phyloP scores from a whole-genome alignment of 352 stramenopile species.

The Pythium coloratum region DNA sequence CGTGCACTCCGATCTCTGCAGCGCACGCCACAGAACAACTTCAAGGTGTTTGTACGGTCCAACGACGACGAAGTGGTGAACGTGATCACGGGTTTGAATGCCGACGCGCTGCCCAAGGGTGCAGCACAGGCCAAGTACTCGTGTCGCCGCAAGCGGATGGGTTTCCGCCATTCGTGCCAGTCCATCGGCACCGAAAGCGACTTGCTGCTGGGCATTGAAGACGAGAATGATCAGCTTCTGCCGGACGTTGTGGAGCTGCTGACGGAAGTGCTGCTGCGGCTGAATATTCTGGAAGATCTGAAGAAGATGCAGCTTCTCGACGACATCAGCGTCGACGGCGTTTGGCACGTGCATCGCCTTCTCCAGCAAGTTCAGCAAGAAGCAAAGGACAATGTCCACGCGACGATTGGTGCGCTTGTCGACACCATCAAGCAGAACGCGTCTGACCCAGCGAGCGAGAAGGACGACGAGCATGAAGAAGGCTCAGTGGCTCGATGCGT shows the following conservation, averaged over 20 bases:
- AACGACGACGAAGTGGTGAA: conserved; percentile 78
- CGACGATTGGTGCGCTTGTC: conserved; percentile 35
- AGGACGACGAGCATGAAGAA: conserved; percentile 39
- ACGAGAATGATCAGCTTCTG: conserved; percentile 38
- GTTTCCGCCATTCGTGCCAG: conserved; percentile 72
- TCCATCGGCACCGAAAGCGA: conserved; percentile 65
- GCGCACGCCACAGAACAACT: conserved; percentile 89
- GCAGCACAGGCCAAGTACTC: conserved; percentile 62
- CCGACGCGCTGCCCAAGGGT: conserved; percentile 70
- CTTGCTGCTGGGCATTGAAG: conserved; percentile 23
- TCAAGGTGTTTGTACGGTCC: conserved; percentile 86
- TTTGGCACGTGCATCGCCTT: conserved; percentile 67
- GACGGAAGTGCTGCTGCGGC: conserved; percentile 66
- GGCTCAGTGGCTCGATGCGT: conserved; percentile 48
- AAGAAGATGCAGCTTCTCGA: conserved; percentile 85
- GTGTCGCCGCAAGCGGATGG: conserved; percentile 73
- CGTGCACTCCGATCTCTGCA: conserved; percentile 64
- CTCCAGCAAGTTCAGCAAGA: conserved; percentile 37
- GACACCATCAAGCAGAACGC: conserved; percentile 1
- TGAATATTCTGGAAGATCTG: conserved; percentile 77
- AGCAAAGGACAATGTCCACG: neutral
- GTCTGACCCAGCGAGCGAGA: neutral
- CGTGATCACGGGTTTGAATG: conserved; percentile 68
- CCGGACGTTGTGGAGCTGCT: conserved; percentile 75
- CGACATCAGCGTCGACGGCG: conserved; percentile 75